Base-by-base conservation (phyloP, 148 eudicot species). In the Rhododendron henanense region DNA sequence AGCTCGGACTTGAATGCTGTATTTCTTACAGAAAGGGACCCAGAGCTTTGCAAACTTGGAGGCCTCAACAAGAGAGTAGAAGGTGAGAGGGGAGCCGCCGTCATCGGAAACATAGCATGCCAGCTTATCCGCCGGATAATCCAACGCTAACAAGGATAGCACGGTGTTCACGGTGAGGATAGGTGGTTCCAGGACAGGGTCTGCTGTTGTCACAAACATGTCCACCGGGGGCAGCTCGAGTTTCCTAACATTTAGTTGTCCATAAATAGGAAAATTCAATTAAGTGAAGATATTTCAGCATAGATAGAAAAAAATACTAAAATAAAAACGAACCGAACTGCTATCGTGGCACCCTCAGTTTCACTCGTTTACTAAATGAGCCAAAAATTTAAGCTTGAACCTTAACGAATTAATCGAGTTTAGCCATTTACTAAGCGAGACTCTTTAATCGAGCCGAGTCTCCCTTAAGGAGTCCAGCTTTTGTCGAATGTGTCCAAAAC, bases 61-160 rank as follows among this genome's bases (percentile, higher is more conserved):
- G 3, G 92, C 84, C 83, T 89, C 87, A 31, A 84, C 45, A 0
- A 91, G 88, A 23, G 91, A 69, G 65, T 84, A 86, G 50, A 84
- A 89, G 33, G 91, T 91, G 81, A 89, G 84, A 78, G 91, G 88
- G 1, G 92, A 89, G 31, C 85, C 78, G 3, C 85, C 92, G 31
- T 91, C 92, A 16, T 91, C 92, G 10, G 92, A 91, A 2, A 89
- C 84, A 28, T 91, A 91, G 55, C 91, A 89, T 59, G 92, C 88
- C 37, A 91, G 21, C 74, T 88, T 91, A 59, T 89, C n/a, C 1
- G 87, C 74, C 6, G 90, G 92, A 63, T 89, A 91, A 75, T 91
- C 91, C 3, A 83, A 86, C 2, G 92, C 91, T 21, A 91, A 79
- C 79, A 91, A 47, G 2, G 92, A 91, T 35, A 90, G 83, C 2